Evolutionary conservation across 2,329 filamentous ascomycete species (phyloP).

Genomic region (Trichoderma atrobrunneum): DNA sequence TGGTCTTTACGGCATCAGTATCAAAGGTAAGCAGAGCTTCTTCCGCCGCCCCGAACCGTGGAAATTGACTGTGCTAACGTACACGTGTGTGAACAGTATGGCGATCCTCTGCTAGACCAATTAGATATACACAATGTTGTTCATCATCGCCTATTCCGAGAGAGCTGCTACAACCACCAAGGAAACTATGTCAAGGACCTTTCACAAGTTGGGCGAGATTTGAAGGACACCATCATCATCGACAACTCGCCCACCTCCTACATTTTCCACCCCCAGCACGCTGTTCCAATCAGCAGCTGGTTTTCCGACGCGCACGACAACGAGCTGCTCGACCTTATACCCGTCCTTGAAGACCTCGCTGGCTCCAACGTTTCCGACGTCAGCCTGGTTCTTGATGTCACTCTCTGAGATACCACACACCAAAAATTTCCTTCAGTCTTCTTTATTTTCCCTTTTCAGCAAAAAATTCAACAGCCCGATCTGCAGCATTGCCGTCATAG

Average conservation of each 20-base stretch:
- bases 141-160: conserved; percentile 92
- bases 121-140: conserved; percentile 96
- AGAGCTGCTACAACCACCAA: conserved; percentile 99
- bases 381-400: conserved; percentile 94
- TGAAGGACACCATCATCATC: conserved; percentile 98
- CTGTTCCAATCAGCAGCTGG: conserved; percentile 99
- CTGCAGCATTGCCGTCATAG: conserved; percentile 47
- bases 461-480: conserved; percentile 33
- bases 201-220: conserved; percentile 91
- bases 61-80: not conserved
- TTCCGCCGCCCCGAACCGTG: not conserved
- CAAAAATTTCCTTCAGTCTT: conserved; percentile 24
- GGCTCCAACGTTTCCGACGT: conserved; percentile 87
- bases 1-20: conserved; percentile 97
- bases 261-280: conserved; percentile 98
- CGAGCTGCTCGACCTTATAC: conserved; percentile 94
- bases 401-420: conserved; percentile 52
- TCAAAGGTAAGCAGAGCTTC: conserved; percentile 67
- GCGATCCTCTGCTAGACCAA: conserved; percentile 92
- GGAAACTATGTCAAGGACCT: conserved; percentile 99
- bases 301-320: conserved; percentile 99
- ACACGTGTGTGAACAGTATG: conserved; percentile 60
- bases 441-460: conserved; percentile 33
- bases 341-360: conserved; percentile 95
- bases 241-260: conserved; percentile 99